Conservation (phyloP, 208 protist genomes). For the Acanthamoeba rhysodes region DNA sequence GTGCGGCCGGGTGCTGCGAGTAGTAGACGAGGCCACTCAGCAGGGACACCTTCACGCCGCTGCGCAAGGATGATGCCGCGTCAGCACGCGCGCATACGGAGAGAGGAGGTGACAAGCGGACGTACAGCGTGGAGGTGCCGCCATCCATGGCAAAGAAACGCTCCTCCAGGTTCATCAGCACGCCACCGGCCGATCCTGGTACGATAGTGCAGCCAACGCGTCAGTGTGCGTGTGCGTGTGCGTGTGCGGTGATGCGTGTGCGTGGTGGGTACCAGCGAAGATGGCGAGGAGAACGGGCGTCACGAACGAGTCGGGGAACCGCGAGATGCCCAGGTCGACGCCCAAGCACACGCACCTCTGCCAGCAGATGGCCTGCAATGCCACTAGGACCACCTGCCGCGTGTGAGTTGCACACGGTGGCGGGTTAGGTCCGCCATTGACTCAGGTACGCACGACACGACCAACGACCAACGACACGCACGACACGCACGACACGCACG, state of each 20-base stretch:
- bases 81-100: neutral
- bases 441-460: no score
- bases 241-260: no score
- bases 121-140: constrained; percentile 1
- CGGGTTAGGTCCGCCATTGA: no score
- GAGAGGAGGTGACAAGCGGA: neutral
- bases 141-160: neutral
- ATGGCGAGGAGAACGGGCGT: neutral
- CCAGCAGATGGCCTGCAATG: constrained; percentile 23
- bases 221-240: no score
- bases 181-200: neutral
- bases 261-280: neutral
- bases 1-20: neutral
- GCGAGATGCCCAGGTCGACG: neutral
- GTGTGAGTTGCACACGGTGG: neutral
- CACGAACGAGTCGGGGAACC: constrained; percentile 33
- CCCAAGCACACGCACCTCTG: constrained; percentile 30
- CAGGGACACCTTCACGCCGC: constrained; percentile 28
- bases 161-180: constrained; percentile 39
- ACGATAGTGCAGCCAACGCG: no score
- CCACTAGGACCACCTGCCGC: no score
- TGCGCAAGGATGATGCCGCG: neutral
- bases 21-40: neutral
- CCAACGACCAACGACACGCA: no score
- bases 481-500: no score